Evolutionary conservation across 176 grass and related monocot genomes (phyloP), one percentile per base, ranked within the genome.

Genomic region (Bromus sterilis): DNA sequence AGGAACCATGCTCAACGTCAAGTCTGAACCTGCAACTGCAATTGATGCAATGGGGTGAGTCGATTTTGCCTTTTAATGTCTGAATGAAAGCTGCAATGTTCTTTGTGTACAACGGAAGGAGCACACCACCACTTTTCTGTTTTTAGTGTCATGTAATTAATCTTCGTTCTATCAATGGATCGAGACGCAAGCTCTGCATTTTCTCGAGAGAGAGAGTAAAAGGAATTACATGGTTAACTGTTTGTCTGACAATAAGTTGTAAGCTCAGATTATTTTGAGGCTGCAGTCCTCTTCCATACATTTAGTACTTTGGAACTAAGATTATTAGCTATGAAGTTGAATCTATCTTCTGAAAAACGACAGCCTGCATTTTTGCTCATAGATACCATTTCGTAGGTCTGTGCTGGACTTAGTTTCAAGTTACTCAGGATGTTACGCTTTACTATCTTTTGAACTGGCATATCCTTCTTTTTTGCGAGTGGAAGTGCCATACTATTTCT

Each of bases 401-500:
- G 49, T 21, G 18, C 49, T 53, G 49, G 18, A 53, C 49, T 53
- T 53, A 9, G 49, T 53, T 53, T 53, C 20, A 7, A 53, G 20
- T 53, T 20, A 53, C 49, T 53, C 18, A 21, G 49, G 49, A 53
- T 53, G 49, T 53, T 53, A 53, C 1, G 0, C 2, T 53, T 53
- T 53, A 53, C 18, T 53, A 53, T 53, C 49, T 8, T 53, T 53
- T 53, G 49, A n/a, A 53, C 20, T n/a, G 20, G 7, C 49, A 53
- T 53, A 21, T 21, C 20, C 49, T 53, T 53, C 49, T 53, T 53
- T 9, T 51, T 53, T 53, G 49, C 2, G 20, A 21, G 49, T 53
- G 18, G 20, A 53, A 53, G 18, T 53, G 49, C 6, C 16, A 84
- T 86, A 91, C 53, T 76, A 84, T 20, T 53, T 51, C 48, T 21